These are phyloP conservation scores for Aspergillus persii DNA, from an alignment of 2,329 filamentous ascomycete species.

Conservation along the genomic window DNA sequence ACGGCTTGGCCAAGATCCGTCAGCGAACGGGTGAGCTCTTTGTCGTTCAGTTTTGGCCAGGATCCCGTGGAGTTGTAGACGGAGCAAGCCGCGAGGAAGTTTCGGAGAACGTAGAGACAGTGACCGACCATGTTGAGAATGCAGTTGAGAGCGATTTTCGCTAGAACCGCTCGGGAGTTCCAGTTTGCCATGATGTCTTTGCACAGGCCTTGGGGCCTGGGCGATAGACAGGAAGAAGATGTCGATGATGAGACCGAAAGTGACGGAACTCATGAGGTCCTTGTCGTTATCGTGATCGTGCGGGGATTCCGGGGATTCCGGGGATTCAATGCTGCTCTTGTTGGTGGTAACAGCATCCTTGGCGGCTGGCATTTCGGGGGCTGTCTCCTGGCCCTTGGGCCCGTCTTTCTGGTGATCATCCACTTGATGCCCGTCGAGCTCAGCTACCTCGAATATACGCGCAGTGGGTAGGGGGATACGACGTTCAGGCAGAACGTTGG, in stretches of 20 bases:
- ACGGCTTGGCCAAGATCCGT: conserved; percentile 32
- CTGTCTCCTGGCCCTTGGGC: background rate
- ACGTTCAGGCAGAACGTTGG: background rate
- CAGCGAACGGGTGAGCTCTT: conserved; percentile 28
- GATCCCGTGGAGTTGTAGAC: conserved; percentile 32
- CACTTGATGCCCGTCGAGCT: conserved; percentile 37
- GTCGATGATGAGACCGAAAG: conserved; percentile 30
- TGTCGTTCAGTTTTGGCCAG: conserved; percentile 29
- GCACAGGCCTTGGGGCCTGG: conserved; percentile 25
- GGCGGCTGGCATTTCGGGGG: background rate
- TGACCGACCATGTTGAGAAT: conserved; percentile 32
- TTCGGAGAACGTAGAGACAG: conserved; percentile 28
- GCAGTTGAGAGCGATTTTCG: conserved; percentile 21
- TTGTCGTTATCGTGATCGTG: conserved; percentile 12
- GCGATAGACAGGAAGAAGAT: conserved; percentile 28
- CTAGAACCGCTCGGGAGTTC: conserved; percentile 18
- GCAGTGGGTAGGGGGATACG: conserved; percentile 5
- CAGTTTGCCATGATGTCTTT: conserved; percentile 23
- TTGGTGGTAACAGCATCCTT: conserved; percentile 13
- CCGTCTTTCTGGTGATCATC: conserved; percentile 15
- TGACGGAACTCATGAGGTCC: conserved; percentile 17
- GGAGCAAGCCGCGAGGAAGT: conserved; percentile 24
- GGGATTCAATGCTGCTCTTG: conserved; percentile 5
- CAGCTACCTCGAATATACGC: conserved; percentile 30
- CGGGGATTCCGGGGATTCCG: background rate